Evolutionary conservation across 768 basidiomycete species (phyloP), one percentile per base, ranked within the genome.

Genomic region (Tricholoma furcatifolium): DNA sequence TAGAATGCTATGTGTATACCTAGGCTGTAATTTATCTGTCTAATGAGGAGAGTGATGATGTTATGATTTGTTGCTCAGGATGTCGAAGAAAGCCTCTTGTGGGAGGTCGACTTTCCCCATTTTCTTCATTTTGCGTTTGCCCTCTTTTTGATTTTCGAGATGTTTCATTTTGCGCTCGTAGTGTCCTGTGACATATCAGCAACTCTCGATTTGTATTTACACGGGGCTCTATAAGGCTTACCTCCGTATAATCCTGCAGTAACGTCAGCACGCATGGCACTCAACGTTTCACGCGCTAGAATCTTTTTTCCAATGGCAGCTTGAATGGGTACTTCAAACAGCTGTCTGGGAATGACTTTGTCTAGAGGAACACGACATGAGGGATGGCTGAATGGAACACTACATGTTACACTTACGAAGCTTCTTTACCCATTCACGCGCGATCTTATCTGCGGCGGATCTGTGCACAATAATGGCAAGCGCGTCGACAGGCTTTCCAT

Each of bases 311-410:
- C 95, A 15, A 97, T 78, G 1, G 85, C 87, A 32, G 97, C 97
- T 65, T 98, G 97, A 47, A 99, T 97, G 2, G 95, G 88, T 10
- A 98, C 86, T 69, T 98, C 95, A 63, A 95, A 98, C 44, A 93
- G 69, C 66, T 98, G 95, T 42, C 89, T 77, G 24, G 95, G 94
- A 30, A 98, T 91, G 35, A 98, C 92, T 62, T 91, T 91, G 70
- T 91, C 91, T 93, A 58, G 12, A 54, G 21, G 55, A 41, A 17
- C 39, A 23, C 30, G 30, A 56, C 21, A 27, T 34, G 24, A 38
- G 43, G 27, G 20, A 31, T 31, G 27, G 14, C 17, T 14, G 21
- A 35, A 20, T 30, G 49, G 20, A 50, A 14, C n/a, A 32, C 36
- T 20, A 24, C 30, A 4, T 30, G 31, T 35, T 20, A n/a, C 17